A percentile compares a stretch with the other conserved stretches of the same genome.
Evolutionary conservation across 2,329 filamentous ascomycete species (phyloP).

Genomic region (Sclerotinia glacialis): DNA sequence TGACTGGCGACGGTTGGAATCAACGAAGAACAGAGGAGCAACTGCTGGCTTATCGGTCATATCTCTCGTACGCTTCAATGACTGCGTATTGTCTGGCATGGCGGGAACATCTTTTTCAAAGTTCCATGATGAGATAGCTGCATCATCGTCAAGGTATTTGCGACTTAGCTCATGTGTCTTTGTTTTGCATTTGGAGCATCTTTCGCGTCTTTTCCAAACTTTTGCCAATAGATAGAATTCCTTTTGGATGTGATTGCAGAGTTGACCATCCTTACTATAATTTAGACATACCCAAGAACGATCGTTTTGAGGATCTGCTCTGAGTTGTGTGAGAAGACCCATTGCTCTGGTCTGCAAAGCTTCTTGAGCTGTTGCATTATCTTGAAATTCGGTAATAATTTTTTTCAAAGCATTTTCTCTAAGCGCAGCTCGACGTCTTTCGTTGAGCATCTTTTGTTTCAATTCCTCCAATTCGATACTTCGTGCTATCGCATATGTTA

Average conservation of each 20-base stretch:
- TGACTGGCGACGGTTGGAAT: neutral
- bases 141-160: neutral
- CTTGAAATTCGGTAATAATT: neutral
- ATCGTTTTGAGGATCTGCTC: neutral
- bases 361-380: conserved; percentile 1
- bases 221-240: conserved; percentile 9
- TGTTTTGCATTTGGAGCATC: conserved; percentile 15
- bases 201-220: conserved; percentile 16
- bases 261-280: neutral
- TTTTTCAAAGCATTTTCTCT: conserved; percentile 61
- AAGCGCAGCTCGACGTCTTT: conserved; percentile 5
- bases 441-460: conserved; percentile 6
- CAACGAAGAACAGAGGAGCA: neutral
- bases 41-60: neutral
- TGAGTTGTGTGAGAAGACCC: conserved; percentile 1
- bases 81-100: neutral
- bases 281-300: conserved; percentile 10
- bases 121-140: neutral
- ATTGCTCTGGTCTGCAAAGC: conserved; percentile 10
- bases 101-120: neutral
- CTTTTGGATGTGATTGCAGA: conserved; percentile 9
- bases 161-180: neutral
- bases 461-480: conserved; percentile 12
- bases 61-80: neutral
- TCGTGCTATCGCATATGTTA: conserved; percentile 6